phyloP scores from a whole-genome alignment of 2,329 filamentous ascomycete genomes.

The Curvularia eragrostidis region DNA sequence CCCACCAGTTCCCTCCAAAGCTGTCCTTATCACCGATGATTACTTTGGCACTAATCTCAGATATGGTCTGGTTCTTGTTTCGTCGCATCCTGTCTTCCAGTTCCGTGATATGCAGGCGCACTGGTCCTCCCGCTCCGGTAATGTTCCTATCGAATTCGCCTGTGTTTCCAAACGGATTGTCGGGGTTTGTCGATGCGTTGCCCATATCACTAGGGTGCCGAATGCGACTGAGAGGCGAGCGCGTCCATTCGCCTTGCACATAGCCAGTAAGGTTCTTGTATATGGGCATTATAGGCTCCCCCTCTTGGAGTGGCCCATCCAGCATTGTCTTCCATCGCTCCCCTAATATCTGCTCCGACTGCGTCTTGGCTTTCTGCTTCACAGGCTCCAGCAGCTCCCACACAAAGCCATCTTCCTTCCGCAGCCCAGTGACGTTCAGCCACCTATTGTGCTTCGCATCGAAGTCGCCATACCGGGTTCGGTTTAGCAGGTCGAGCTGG shows the following conservation, averaged over 20 bases:
- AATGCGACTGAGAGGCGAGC: constrained; percentile 58
- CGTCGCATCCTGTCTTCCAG: constrained; percentile 48
- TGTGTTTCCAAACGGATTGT: constrained; percentile 68
- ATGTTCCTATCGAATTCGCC: constrained; percentile 79
- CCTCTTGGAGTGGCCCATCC: constrained; percentile 48
- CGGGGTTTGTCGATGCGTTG: constrained; percentile 65
- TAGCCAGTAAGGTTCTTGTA: constrained; percentile 82
- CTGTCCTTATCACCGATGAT: constrained; percentile 74
- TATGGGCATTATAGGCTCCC: constrained; percentile 58
- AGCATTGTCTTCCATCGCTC: constrained; percentile 38
- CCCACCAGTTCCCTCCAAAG: constrained; percentile 73
- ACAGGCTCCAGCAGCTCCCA: constrained; percentile 77
- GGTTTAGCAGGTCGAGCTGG: constrained; percentile 54
- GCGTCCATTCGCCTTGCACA: constrained; percentile 77
- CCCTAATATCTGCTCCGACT: constrained; percentile 53
- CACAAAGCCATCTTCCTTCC: constrained; percentile 73
- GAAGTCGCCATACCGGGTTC: constrained; percentile 56
- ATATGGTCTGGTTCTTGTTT: constrained; percentile 56
- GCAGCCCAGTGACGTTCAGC: constrained; percentile 74
- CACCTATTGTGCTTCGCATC: constrained; percentile 54
- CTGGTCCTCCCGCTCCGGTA: constrained; percentile 70
- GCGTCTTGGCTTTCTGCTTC: constrained; percentile 68
- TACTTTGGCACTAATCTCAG: constrained; percentile 73
- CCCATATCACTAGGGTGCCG: constrained; percentile 56
- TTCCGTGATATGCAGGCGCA: constrained; percentile 72